Base-by-base conservation (phyloP, 1,284 basidiomycete species). In the Ustilago cynodontis region DNA sequence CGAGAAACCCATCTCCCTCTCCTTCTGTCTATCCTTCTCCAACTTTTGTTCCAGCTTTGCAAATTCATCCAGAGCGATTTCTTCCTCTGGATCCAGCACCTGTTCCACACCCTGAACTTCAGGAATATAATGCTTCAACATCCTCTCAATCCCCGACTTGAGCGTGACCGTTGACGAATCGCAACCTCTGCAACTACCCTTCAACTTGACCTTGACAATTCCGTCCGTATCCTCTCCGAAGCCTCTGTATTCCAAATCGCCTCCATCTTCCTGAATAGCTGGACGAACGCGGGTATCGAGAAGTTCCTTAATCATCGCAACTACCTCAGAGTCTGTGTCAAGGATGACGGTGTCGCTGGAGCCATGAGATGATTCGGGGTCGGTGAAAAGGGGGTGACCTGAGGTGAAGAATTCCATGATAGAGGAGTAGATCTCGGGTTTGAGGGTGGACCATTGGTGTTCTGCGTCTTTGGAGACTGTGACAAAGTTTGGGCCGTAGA, bases 101-200 rank as follows among this genome's bases (percentile, higher is more conserved):
- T 98, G 95, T 83, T 98, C 94, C 7, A 99, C 95, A n/a, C 91
- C 91, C 86, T 96, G 93, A 35, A 99, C 96, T 87, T 99, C 95
- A 7, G 96, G 96, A 62, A 99, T 94, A 84, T 98, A 99, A 87
- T 99, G 96, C 93, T 94, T 96, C 82, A 99, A 88, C 97, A 99
- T 99, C 71, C 96, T 89, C 88, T 99, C 97, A 62, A 83, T 82
- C 26, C 82, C 82, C n/a, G 58, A 66, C 60, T 98, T 99, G 71
- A 99, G 88, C 18, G 96, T 99, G 29, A 99, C 95, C 13, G 94
- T 92, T 82, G 93, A 94, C 39, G 93, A 94, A 76, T 91, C 91
- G 87, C 96, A 99, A 8, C 97, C 96, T 82, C 96, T 88, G 87
- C 96, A 99, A 84, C 93, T 95, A 24, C 96, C 96, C 88, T 98